Evolutionary conservation across 106 monocot genomes (phyloP).

Genomic region (Apostasia shenzhenica): DNA sequence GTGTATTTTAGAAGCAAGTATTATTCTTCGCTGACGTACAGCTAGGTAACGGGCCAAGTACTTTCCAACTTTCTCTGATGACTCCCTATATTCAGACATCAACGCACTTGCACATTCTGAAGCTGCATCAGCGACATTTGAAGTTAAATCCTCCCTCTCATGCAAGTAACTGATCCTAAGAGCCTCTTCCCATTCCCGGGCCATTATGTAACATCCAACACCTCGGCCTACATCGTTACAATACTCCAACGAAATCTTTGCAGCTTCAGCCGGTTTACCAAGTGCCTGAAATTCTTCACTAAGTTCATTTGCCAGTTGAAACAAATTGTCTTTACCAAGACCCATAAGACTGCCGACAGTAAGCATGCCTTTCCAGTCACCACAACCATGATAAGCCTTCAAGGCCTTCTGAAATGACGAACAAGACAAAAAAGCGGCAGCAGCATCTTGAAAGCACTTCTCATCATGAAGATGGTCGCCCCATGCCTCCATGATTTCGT

Average conservation of each 20-base stretch:
- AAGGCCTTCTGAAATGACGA: conserved; percentile 67
- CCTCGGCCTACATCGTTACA: conserved; percentile 54
- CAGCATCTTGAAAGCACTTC: conserved; percentile 74
- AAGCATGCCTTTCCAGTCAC: conserved; percentile 88
- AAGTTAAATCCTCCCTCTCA: conserved; percentile 50
- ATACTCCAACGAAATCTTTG: conserved; percentile 80
- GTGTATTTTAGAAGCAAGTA: conserved; percentile 67
- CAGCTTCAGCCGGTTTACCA: conserved; percentile 86
- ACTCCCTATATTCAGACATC: conserved; percentile 69
- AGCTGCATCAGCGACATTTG: conserved; percentile 51
- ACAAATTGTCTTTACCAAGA: conserved; percentile 31
- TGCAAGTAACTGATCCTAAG: conserved; percentile 67
- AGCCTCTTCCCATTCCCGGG: conserved; percentile 94
- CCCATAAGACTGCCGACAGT: conserved; percentile 58
- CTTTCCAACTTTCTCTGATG: conserved; percentile 70
- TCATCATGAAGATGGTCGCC: conserved; percentile 71
- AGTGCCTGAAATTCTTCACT: conserved; percentile 91
- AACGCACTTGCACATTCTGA: conserved; percentile 60
- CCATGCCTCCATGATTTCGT: conserved; percentile 78
- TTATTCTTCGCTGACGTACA: conserved; percentile 82
- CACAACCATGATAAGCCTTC: conserved; percentile 67
- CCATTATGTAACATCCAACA: conserved; percentile 57
- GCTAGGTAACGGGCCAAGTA: conserved; percentile 81
- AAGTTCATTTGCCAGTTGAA: conserved; percentile 68
- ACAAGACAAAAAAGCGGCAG: conserved; percentile 68